Conservation (phyloP, 164 flowering plant species). For the Echeveria elegans region DNA sequence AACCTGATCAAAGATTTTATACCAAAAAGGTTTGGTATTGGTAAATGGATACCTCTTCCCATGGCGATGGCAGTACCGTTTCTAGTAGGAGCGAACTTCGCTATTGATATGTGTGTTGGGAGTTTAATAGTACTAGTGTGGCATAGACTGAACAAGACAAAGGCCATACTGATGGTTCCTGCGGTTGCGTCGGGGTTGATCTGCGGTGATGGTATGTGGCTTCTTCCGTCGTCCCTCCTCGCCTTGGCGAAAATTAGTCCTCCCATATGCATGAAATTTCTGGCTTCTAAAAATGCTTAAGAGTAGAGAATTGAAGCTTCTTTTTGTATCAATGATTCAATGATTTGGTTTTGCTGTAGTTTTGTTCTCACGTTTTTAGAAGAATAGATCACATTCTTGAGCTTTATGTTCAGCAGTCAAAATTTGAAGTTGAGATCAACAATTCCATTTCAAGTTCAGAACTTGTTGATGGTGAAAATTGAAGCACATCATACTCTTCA, state of each 20-base stretch:
- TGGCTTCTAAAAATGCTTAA: not conserved
- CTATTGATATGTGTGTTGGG: slow-evolving; percentile 8
- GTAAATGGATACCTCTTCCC: slow-evolving; percentile 7
- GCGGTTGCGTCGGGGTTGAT: slow-evolving; percentile 9
- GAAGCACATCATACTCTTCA: no score
- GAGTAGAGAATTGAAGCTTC: not conserved
- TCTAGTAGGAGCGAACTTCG: slow-evolving; percentile 8
- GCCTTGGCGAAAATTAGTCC: not conserved
- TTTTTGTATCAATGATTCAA: not conserved
- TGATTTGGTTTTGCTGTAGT: no score
- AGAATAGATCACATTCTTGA: no score
- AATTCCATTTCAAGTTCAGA: slow-evolving; percentile 15
- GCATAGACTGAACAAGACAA: not conserved
- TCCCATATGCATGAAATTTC: slow-evolving; percentile 7
- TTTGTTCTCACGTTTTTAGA: no score
- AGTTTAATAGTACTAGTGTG: not conserved
- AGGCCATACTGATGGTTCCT: slow-evolving; percentile 7
- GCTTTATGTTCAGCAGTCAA: no score
- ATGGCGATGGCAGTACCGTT: slow-evolving; percentile 11
- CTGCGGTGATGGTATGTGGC: slow-evolving; percentile 10
- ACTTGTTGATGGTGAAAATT: no score
- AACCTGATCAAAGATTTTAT: not conserved
- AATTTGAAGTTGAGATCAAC: no score
- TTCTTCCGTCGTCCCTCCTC: slow-evolving; percentile 7
- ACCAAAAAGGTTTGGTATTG: not conserved